Percentiles rank a stretch among this genome's conserved stretches.
These are phyloP conservation scores for Syzygium jambos DNA, from an alignment of 345 rosid species.

Conservation along the genomic window DNA sequence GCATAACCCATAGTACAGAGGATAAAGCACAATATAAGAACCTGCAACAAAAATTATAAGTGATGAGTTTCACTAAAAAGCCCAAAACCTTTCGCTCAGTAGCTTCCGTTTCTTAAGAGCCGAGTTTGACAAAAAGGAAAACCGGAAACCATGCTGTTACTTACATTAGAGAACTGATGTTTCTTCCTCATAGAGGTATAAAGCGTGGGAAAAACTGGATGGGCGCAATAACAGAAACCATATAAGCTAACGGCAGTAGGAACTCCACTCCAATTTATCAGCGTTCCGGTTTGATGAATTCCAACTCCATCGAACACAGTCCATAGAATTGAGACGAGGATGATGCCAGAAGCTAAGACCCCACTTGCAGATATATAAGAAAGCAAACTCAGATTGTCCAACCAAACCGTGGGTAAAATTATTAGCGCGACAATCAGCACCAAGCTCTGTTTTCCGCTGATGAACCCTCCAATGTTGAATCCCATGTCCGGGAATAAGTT, in stretches of 20 bases:
- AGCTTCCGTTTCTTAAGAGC: background rate
- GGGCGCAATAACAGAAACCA: slow-evolving; percentile 88
- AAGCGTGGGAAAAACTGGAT: slow-evolving; percentile 82
- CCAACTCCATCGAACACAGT: slow-evolving; percentile 69
- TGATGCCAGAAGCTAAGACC: slow-evolving; percentile 67
- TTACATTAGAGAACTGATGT: slow-evolving; percentile 73
- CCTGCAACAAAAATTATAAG: slow-evolving; percentile 4
- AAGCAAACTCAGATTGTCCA: slow-evolving; percentile 65
- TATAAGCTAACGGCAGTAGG: slow-evolving; percentile 77
- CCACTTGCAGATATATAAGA: slow-evolving; percentile 89
- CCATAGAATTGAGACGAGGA: slow-evolving; percentile 62
- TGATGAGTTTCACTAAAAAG: background rate
- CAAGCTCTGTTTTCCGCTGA: slow-evolving; percentile 49
- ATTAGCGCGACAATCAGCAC: slow-evolving; percentile 54
- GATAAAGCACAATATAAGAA: slow-evolving; percentile 14
- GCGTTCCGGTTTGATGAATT: slow-evolving; percentile 30
- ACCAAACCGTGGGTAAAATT: slow-evolving; percentile 75
- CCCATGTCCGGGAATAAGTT: slow-evolving; percentile 44
- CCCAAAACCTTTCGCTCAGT: background rate
- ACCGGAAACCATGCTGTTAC: slow-evolving; percentile 6
- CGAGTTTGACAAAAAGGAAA: background rate
- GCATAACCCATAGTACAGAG: slow-evolving; percentile 8
- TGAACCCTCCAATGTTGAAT: slow-evolving; percentile 33
- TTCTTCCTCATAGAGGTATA: slow-evolving; percentile 77
- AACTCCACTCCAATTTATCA: slow-evolving; percentile 43